A percentile compares a stretch with the other conserved stretches of the same genome.
phyloP scores from a whole-genome alignment of 192 early-diverging fungal species.

The Coemansia sp. region DNA sequence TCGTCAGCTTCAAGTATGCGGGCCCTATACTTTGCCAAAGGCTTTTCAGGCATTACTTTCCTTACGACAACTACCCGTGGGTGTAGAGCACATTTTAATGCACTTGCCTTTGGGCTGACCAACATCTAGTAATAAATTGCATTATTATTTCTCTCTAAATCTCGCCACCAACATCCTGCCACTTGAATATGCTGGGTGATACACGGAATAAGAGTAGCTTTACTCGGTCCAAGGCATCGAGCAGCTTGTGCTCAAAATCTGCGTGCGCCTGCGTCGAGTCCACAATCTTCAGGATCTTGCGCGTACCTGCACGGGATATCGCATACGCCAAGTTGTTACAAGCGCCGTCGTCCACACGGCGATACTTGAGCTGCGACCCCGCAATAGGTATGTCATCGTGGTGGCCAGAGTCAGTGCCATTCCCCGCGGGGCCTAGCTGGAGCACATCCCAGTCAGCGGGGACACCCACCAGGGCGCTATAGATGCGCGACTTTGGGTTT shows the following conservation, averaged over 20 bases:
- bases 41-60: background rate
- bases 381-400: constrained; percentile 43
- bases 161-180: constrained; percentile 14
- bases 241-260: constrained; percentile 49
- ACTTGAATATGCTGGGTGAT: constrained; percentile 40
- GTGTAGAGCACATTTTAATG: too few relatives aligned
- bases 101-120: too few relatives aligned
- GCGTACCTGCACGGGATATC: constrained; percentile 38
- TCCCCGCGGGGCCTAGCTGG: constrained; percentile 40
- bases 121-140: too few relatives aligned
- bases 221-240: constrained; percentile 27
- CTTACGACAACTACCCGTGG: background rate
- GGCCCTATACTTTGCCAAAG: background rate
- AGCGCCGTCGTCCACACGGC: constrained; percentile 47
- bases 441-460: constrained; percentile 51
- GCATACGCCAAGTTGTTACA: constrained; percentile 52
- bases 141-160: too few relatives aligned
- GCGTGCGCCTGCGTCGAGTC: constrained; percentile 41
- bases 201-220: constrained; percentile 47
- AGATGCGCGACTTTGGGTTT: constrained; percentile 35
- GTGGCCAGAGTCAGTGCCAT: constrained; percentile 46
- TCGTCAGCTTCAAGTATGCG: background rate
- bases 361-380: constrained; percentile 23
- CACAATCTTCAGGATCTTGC: constrained; percentile 35
- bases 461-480: constrained; percentile 35